Percentiles rank a stretch among this genome's conserved stretches.
These are phyloP conservation scores for Tulasnella sp. DNA, from an alignment of 768 basidiomycete genomes.

Conservation along the genomic window DNA sequence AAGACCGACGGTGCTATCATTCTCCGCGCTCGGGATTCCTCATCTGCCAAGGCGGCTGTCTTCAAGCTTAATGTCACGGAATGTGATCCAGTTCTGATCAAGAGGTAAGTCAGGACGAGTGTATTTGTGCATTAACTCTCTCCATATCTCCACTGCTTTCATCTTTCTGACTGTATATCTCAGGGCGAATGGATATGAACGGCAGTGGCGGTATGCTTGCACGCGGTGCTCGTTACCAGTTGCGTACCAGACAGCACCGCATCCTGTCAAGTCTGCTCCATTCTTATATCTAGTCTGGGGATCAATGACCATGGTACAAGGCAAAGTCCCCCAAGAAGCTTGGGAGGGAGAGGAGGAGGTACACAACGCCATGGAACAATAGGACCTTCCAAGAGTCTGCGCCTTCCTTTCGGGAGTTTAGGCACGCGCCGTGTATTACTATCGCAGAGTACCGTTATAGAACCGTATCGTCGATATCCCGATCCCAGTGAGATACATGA, in stretches of 20 bases:
- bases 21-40: conserved; percentile 7
- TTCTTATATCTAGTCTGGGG: conserved; percentile 14
- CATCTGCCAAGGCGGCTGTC: not conserved
- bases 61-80: conserved; percentile 14
- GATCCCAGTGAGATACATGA: no score
- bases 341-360: conserved; percentile 16
- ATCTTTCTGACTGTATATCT: not conserved
- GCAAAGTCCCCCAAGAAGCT: conserved; percentile 15
- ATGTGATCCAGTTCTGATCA: conserved; percentile 12
- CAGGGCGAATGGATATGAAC: conserved; percentile 12
- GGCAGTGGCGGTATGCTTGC: conserved; percentile 13
- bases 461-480: no score
- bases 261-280: conserved; percentile 15
- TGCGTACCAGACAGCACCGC: conserved; percentile 13
- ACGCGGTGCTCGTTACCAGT: conserved; percentile 16
- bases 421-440: no score
- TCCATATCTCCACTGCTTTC: no score
- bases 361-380: conserved; percentile 4
- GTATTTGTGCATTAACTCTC: not conserved
- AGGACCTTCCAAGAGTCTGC: no score
- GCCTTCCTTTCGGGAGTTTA: no score
- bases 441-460: no score
- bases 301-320: conserved; percentile 13
- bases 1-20: conserved; percentile 17
- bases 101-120: not conserved